phyloP scores from a whole-genome alignment of 2,329 filamentous ascomycete genomes.

The Microdochium paspali region DNA sequence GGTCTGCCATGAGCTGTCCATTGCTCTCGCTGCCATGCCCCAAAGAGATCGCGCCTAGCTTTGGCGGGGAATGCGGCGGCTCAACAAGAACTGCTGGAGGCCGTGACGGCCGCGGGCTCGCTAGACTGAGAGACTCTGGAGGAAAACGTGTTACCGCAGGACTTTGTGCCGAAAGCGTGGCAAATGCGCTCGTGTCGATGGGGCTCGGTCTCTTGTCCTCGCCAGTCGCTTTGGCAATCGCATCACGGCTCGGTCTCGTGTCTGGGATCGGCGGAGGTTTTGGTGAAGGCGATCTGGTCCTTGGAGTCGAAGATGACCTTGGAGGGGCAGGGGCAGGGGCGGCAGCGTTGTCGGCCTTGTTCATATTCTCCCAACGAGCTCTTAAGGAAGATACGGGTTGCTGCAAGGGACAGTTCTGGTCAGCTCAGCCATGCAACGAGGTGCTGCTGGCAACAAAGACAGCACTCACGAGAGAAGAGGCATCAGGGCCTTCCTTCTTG shows the following conservation, averaged over 20 bases:
- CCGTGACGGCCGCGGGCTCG: constrained; percentile 33
- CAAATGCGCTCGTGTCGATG: constrained; percentile 8
- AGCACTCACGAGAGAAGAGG: constrained; percentile 60
- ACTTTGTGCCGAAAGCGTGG: constrained; percentile 11
- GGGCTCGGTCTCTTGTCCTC: constrained; percentile 16
- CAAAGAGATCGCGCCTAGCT: constrained; percentile 25
- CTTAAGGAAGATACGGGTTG: constrained; percentile 75
- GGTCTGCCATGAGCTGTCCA: not conserved
- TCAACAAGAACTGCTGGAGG: constrained; percentile 60
- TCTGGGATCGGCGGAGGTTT: constrained; percentile 21
- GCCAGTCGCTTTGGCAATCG: constrained; percentile 9
- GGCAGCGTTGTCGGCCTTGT: constrained; percentile 32
- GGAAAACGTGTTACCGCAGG: constrained; percentile 8
- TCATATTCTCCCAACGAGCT: constrained; percentile 74
- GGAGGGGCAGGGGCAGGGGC: constrained; percentile 15
- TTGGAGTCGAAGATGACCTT: constrained; percentile 16
- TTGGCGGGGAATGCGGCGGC: constrained; percentile 61
- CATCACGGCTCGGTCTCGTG: constrained; percentile 17
- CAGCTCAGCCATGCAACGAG: constrained; percentile 2
- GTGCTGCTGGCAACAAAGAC: constrained; percentile 6
- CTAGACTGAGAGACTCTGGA: constrained; percentile 29
- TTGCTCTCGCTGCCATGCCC: constrained; percentile 22
- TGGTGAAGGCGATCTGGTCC: constrained; percentile 20
- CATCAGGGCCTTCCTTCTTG: constrained; percentile 54
- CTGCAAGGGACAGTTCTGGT: constrained; percentile 29